Base-by-base conservation (phyloP, 495 filamentous ascomycete genomes). In the Trichocladium antarcticum region DNA sequence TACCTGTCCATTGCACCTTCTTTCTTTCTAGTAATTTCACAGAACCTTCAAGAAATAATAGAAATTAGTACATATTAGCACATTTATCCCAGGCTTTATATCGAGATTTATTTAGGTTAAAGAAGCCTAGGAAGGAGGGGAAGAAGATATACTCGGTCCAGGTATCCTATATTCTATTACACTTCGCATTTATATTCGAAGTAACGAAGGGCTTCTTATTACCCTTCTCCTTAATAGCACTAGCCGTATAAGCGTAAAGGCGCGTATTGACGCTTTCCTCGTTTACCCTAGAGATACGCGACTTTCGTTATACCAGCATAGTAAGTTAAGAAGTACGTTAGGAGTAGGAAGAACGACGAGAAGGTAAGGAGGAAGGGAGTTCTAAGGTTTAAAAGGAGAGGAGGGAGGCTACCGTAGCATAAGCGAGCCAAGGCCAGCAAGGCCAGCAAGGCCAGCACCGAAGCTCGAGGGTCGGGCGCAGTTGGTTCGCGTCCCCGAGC, bases 131-230 rank as follows among this genome's bases (percentile, higher is more conserved):
- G 43, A 37, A 28, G 34, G 21, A 12, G 21, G 45, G 35, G 34
- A n/a, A 20, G 35, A 47, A 47, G 45, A 38, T 16, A 39, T 31
- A 47, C 45, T 47, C 24, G 45, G 45, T 47, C 45, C 11, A 47
- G 45, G 45, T 22, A 6, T 4, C 9, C 45, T n/a, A 47, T 47
- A 39, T 39, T 31, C 45, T 29, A 47, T 47, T 16, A 24, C 24
- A 35, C 34, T 47, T 35, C 4, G 22, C 34, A 4, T 45, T 14
- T 14, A 20, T 45, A 20, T 10, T 31, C 20, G 9, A 28, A 44
- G 42, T n/a, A 46, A 46, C 44, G 34, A 46, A 29, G 34, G 44
- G 44, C 44, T 46, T 17, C 44, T 27, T 21, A 7, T 46, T 46
- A 46, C 22, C 16, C 22, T 39, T 15, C 45, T 38, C 35, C 45